Evolutionary conservation across 306 rosid genomes (phyloP).

Genomic region (Malus fusca): DNA sequence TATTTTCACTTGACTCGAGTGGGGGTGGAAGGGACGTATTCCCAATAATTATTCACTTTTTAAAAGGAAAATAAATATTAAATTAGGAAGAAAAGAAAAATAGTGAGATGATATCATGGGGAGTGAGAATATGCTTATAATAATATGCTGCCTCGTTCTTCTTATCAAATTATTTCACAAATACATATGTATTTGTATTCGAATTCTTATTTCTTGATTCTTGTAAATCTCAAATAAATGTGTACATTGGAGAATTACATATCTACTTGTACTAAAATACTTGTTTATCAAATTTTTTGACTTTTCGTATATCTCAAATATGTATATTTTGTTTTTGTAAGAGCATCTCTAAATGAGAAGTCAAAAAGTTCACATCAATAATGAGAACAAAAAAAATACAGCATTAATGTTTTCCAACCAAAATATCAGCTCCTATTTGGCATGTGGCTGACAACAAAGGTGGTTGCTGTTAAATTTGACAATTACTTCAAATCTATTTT

Average conservation of each 20-base stretch:
- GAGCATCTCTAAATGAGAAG: background rate
- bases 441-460: no score
- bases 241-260: background rate
- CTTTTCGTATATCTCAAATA: background rate
- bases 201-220: background rate
- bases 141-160: constrained; percentile 11
- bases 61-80: constrained; percentile 10
- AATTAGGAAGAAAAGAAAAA: background rate
- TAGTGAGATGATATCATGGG: constrained; percentile 21
- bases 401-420: no score
- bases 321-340: background rate
- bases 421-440: no score
- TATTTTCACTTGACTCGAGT: background rate
- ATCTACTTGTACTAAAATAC: background rate
- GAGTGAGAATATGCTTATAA: constrained; percentile 34
- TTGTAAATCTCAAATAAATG: background rate
- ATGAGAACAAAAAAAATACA: no score
- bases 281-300: background rate
- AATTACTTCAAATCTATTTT: no score
- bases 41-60: constrained; percentile 19
- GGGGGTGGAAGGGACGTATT: background rate
- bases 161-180: background rate
- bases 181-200: background rate
- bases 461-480: no score
- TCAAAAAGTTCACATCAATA: no score